Percentiles rank a stretch among this genome's conserved stretches.
Evolutionary conservation across 2,329 filamentous ascomycete species (phyloP).

Genomic region (Hymenoscyphus fraxineus): DNA sequence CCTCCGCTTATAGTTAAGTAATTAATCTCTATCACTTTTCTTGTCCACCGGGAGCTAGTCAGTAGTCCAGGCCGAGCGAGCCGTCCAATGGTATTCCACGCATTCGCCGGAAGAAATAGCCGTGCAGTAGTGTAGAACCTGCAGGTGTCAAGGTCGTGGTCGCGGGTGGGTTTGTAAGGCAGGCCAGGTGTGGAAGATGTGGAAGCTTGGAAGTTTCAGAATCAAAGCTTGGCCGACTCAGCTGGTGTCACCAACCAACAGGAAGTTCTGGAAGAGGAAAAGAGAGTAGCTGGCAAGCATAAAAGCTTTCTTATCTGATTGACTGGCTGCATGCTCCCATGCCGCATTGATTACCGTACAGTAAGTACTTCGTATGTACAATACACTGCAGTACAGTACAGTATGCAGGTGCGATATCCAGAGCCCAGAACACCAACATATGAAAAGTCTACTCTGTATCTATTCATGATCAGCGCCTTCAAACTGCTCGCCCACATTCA

Average conservation of each 20-base stretch:
- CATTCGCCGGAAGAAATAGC: neutral
- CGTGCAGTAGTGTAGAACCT: neutral
- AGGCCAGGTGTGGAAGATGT: neutral
- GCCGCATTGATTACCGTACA: too few species aligned
- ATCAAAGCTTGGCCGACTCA: neutral
- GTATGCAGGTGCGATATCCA: neutral
- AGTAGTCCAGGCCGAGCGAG: neutral
- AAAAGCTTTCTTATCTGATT: neutral
- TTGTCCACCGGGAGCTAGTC: too few species aligned
- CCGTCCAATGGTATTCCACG: neutral
- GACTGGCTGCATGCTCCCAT: too few species aligned
- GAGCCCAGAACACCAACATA: neutral
- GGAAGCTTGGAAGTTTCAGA: neutral
- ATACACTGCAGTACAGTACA: too few species aligned
- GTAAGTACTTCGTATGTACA: too few species aligned
- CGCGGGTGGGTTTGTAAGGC: neutral
- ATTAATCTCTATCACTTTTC: too few species aligned
- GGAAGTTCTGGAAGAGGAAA: neutral
- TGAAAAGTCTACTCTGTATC: neutral
- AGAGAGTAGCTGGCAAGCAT: neutral
- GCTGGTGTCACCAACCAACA: neutral
- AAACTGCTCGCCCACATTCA: neutral
- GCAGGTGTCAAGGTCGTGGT: neutral
- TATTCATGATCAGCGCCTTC: neutral
- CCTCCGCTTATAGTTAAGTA: too few species aligned